Evolutionary conservation across 2,329 filamentous ascomycete genomes (phyloP), one percentile per base, ranked within the genome.

Genomic region (Beauveria brongniartii): DNA sequence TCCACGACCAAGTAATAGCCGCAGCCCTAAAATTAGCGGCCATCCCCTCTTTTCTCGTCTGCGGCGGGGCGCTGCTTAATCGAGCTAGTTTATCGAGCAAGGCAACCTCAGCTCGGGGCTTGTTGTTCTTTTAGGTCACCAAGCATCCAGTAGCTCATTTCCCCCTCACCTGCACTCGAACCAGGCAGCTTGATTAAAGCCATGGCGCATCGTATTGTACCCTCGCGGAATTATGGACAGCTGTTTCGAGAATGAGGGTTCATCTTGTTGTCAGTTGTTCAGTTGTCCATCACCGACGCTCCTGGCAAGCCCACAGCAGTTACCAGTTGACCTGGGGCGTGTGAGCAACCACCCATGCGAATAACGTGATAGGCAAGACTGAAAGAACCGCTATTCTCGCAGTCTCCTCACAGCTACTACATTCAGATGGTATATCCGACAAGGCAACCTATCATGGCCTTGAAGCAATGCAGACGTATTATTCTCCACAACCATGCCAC

Each of bases 361-460:
- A 24, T 14, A 37, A 12, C 52, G n/a, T 14, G 16, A 18, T 3
- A 28, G 34, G 14, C 2, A 54, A 2, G 12, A 37, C 12, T 14
- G 5, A 37, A 37, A 37, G 34, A 37, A 24, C 16, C 22, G 24
- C 52, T 22, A 20, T 43, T 43, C 34, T 43, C 24, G 3, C 24
- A 24, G 24, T 24, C 24, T 24, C 22, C 7, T 43, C 34, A 54
- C 34, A 54, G 34, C 10, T 9, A 26, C 34, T 6, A 18, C 20
- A 41, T 34, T 51, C 9, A 12, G 43, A 9, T 20, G 41, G 37
- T 41, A 54, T 43, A 43, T 22, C 41, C 41, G 41, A 12, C n/a
- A n/a, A 55, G 53, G 40, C 53, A 55, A 30, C 53, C 53, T 55
- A 55, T 55, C 54, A 56, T 47, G 12, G 12, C 43, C 34, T 56